Conservation (phyloP, 2,329 filamentous ascomycete genomes). For the Penicillium sp. region DNA sequence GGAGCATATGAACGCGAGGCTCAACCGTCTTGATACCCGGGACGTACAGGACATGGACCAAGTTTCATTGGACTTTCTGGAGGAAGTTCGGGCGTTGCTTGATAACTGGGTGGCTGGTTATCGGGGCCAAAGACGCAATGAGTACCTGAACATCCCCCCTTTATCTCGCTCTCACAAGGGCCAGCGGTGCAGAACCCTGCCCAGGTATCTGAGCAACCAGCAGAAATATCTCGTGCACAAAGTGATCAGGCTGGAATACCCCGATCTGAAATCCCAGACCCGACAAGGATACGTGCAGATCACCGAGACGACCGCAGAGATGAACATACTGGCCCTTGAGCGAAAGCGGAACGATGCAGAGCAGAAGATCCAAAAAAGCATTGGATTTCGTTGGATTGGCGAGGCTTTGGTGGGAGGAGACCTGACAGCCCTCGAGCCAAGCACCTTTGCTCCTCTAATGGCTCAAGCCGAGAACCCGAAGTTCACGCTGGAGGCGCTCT, state of each 20-base stretch:
- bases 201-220: conserved; percentile 51
- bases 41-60: conserved; percentile 39
- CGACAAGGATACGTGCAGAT: conserved; percentile 43
- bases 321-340: conserved; percentile 33
- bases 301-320: conserved; percentile 34
- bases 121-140: conserved; percentile 24
- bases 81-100: conserved; percentile 46
- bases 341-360: conserved; percentile 28
- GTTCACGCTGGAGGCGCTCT: conserved; percentile 25
- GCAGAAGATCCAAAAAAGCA: conserved; percentile 34
- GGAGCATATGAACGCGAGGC: conserved; percentile 45
- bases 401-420: conserved; percentile 47
- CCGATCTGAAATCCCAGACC: conserved; percentile 39
- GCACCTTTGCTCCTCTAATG: conserved; percentile 32
- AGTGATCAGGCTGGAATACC: conserved; percentile 61
- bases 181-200: conserved; percentile 18
- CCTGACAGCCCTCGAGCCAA: conserved; percentile 34
- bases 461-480: conserved; percentile 16
- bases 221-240: conserved; percentile 67
- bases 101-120: conserved; percentile 43
- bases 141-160: conserved; percentile 49
- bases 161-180: background rate
- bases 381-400: conserved; percentile 48
- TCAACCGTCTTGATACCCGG: conserved; percentile 21
- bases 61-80: conserved; percentile 53